These are phyloP conservation scores for Quercus engelmannii DNA, from an alignment of 306 rosid genomes.

Conservation along the genomic window DNA sequence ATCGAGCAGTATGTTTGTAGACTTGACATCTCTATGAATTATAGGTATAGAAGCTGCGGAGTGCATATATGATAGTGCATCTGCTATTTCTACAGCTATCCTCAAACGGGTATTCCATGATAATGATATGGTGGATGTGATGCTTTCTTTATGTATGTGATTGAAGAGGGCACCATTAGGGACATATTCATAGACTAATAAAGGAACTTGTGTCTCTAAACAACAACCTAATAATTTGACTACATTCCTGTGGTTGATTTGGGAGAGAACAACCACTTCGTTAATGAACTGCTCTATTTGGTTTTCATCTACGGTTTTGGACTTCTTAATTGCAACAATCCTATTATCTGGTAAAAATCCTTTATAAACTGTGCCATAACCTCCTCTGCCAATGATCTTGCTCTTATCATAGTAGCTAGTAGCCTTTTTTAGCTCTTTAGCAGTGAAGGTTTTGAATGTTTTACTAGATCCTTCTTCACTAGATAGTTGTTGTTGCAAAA, in stretches of 20 bases:
- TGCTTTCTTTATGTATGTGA: too few relatives aligned
- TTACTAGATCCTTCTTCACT: background rate
- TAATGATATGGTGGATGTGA: too few relatives aligned
- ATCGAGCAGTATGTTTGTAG: too few relatives aligned
- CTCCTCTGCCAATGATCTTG: constrained; percentile 14
- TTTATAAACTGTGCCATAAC: background rate
- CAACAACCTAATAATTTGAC: background rate
- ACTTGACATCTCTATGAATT: too few relatives aligned
- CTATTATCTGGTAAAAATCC: too few relatives aligned
- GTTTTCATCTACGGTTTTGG: too few relatives aligned
- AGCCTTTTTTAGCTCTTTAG: constrained; percentile 3
- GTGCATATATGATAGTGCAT: too few relatives aligned
- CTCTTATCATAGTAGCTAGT: constrained; percentile 4
- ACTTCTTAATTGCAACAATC: too few relatives aligned
- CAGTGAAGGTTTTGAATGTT: background rate
- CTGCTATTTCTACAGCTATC: too few relatives aligned
- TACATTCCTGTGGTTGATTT: constrained; percentile 6
- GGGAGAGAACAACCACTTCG: constrained; percentile 7
- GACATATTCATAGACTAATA: background rate
- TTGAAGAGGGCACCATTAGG: too few relatives aligned
- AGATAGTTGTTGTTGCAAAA: background rate
- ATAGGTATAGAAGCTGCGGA: too few relatives aligned
- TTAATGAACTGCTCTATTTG: constrained; percentile 7
- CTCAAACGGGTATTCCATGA: background rate
- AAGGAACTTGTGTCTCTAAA: too few relatives aligned